Conservation (phyloP, 2,329 filamentous ascomycete species). For the Septoria petroselini region DNA sequence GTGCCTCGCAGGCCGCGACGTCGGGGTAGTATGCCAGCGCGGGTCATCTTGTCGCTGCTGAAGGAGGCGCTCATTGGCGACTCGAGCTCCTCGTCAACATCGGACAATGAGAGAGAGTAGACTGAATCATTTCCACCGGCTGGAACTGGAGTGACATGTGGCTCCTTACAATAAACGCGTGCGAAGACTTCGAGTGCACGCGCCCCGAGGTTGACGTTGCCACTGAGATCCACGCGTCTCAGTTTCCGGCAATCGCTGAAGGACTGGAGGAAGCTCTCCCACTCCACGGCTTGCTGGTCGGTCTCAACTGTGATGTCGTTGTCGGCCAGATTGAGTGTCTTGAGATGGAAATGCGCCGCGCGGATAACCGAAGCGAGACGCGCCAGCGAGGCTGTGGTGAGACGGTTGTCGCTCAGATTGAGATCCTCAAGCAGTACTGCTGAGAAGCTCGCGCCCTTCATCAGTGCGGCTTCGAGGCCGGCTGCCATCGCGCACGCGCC, state of each 20-base stretch:
- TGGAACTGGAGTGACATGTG: conserved; percentile 34
- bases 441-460: conserved; percentile 32
- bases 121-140: conserved; percentile 27
- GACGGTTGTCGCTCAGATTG: conserved; percentile 45
- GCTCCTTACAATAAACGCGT: conserved; percentile 42
- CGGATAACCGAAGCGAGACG: conserved; percentile 44
- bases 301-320: conserved; percentile 45
- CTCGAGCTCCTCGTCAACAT: conserved; percentile 11
- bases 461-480: conserved; percentile 43
- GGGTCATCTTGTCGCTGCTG: conserved; percentile 23
- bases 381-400: conserved; percentile 44
- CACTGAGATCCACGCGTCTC: conserved; percentile 46
- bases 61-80: conserved; percentile 2
- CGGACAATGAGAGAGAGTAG: conserved; percentile 29
- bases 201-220: conserved; percentile 43
- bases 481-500: conserved; percentile 45
- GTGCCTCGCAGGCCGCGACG: conserved; percentile 42
- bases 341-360: conserved; percentile 45
- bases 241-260: conserved; percentile 46
- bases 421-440: conserved; percentile 46
- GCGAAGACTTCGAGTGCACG: conserved; percentile 48
- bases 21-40: conserved; percentile 20
- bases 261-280: conserved; percentile 45
- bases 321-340: conserved; percentile 47
- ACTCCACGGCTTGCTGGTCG: conserved; percentile 40